Percentiles rank a stretch among this genome's conserved stretches.
Conservation (phyloP, 768 basidiomycete species). For the Pisolithus sp. region DNA sequence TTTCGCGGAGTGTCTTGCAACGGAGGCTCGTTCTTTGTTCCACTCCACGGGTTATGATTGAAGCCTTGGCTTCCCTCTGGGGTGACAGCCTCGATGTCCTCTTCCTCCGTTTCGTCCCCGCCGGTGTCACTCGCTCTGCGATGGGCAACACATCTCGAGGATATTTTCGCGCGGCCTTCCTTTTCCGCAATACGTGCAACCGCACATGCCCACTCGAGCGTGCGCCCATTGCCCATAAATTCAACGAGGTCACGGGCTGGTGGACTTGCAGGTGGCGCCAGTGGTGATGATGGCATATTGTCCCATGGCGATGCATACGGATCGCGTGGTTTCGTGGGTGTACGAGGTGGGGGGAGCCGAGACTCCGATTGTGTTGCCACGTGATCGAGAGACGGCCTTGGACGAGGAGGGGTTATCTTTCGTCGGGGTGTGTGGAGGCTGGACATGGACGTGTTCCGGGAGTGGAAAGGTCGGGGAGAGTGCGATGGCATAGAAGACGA, state of each 20-base stretch:
- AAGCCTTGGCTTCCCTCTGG: slow-evolving; percentile 49
- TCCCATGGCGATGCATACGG: slow-evolving; percentile 25
- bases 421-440: slow-evolving; percentile 19
- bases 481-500: slow-evolving; percentile 24
- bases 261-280: slow-evolving; percentile 31
- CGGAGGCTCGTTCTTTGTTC: not conserved
- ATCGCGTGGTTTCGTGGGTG: slow-evolving; percentile 24
- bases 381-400: slow-evolving; percentile 28
- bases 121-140: slow-evolving; percentile 16
- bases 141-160: slow-evolving; percentile 7
- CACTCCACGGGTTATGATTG: slow-evolving; percentile 35
- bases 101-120: slow-evolving; percentile 54
- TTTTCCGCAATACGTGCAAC: slow-evolving; percentile 47
- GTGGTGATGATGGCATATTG: slow-evolving; percentile 38
- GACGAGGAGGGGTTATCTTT: slow-evolving; percentile 24
- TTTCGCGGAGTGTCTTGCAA: slow-evolving; percentile 1
- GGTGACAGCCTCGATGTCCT: slow-evolving; percentile 59
- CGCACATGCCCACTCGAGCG: slow-evolving; percentile 28
- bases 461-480: slow-evolving; percentile 30
- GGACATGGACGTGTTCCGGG: slow-evolving; percentile 28
- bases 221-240: slow-evolving; percentile 22
- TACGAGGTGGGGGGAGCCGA: slow-evolving; percentile 23
- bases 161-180: slow-evolving; percentile 19
- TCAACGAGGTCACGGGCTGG: slow-evolving; percentile 27
- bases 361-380: slow-evolving; percentile 26